Base-by-base conservation (phyloP, 2,329 filamentous ascomycete genomes). In the Talaromyces funiculosus region DNA sequence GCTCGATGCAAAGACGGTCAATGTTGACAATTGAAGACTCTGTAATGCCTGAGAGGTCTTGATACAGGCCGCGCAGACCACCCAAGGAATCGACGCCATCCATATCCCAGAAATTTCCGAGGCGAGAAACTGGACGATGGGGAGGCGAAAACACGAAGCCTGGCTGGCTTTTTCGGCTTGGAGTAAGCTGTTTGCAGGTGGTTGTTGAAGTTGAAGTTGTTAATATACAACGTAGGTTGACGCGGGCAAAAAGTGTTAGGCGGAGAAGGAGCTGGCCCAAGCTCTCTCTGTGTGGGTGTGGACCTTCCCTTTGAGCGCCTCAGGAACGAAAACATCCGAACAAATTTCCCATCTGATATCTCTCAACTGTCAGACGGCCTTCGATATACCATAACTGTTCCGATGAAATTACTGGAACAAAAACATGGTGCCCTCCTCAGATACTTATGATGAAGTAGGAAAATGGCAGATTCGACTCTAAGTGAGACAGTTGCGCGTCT, bases 1-100 rank as follows among this genome's bases (percentile, higher is more conserved):
- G 81, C 71, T 85, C 82, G 55, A 77, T 70, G 67, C 85, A 83
- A 61, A 88, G 81, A 65, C 90, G 85, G 63, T 93, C 87, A 40
- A 90, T 77, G 63, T 87, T 86, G 33, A 87, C 82, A 56, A 91
- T 76, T 29, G 88, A 85, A 60, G 86, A 84, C 69, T 94, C 87
- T 64, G 85, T 84, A 67, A 94, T 82, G 61, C 88, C 86, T 67
- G 89, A 80, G 64, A 99, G 85, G 77, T 96, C 92, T 73, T 89
- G 86, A 75, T 96, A 90, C 68, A 99, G 86, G 74, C 86, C 87
- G 78, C 92, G 87, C 69, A 97, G 85, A 75, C 86, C 85, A 71
- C 88, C 87, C 71, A 95, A 82, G 71, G 84, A 85, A 73, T 86
- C 86, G 72, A 85, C 80, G 71, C 89, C 87, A 73, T 88, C 86